phyloP scores from a whole-genome alignment of 768 basidiomycete genomes.

The Amanita rimosa region DNA sequence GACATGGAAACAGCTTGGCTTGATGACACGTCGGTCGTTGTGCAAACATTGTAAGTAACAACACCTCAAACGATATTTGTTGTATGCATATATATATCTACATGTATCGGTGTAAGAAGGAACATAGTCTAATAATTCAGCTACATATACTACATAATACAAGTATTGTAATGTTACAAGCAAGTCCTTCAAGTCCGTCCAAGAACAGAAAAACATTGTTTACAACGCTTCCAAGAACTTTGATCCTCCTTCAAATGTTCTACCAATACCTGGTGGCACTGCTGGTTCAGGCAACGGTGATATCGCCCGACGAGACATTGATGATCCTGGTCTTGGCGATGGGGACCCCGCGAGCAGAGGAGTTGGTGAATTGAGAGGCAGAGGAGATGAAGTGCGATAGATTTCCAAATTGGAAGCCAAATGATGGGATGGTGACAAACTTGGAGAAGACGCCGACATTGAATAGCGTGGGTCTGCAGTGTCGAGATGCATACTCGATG shows the following conservation, averaged over 20 bases:
- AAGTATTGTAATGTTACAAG: neutral
- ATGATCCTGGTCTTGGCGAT: slow-evolving; percentile 11
- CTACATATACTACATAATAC: neutral
- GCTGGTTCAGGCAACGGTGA: slow-evolving; percentile 8
- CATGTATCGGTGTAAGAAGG: neutral
- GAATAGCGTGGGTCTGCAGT: slow-evolving; percentile 12
- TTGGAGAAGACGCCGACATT: slow-evolving; percentile 2
- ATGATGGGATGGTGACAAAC: slow-evolving; percentile 12
- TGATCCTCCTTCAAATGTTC: slow-evolving; percentile 32
- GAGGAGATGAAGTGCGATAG: slow-evolving; percentile 19
- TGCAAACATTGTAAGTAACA: slow-evolving; percentile 37
- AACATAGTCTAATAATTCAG: neutral
- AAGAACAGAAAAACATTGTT: neutral
- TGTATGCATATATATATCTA: neutral
- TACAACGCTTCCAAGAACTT: slow-evolving; percentile 36
- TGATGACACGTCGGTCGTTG: slow-evolving; percentile 58
- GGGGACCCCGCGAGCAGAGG: slow-evolving; percentile 11
- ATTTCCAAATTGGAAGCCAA: slow-evolving; percentile 15
- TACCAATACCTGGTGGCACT: slow-evolving; percentile 15
- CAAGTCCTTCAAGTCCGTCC: neutral
- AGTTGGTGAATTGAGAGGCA: slow-evolving; percentile 16
- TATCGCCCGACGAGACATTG: neutral
- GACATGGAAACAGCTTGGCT: slow-evolving; percentile 59
- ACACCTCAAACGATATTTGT: neutral
- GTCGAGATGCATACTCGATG: slow-evolving; percentile 17